Base-by-base conservation (phyloP, 345 rosid species). In the Salix exigua region DNA sequence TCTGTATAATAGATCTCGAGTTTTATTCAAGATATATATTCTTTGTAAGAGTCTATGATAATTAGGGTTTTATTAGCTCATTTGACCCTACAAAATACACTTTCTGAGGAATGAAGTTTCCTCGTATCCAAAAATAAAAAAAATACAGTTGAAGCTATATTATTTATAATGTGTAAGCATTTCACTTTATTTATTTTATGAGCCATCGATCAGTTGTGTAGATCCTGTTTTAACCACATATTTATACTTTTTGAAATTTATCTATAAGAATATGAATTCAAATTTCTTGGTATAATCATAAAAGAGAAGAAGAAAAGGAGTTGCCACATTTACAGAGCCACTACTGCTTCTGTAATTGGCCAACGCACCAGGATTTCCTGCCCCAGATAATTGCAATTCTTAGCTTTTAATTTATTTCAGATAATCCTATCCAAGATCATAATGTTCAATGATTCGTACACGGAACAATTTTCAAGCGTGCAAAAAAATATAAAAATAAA, bases 31-130 rank as follows among this genome's bases (percentile, higher is more conserved):
- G 1, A 35, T 1, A 35, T 35, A 5, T 0, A 5, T 0, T 33
- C 0, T 0, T 0, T 33, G 0, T 5, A 33, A 33, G 37, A 33
- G 1, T 33, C 7, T 33, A 5, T 5, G 0, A 33, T 0, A 33
- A 0, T 5, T 33, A 33, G 6, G 5, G 6, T 33, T 33, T 1
- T 33, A 33, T 33, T 33, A 6, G 7, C 5, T 35, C 37, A 35
- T 35, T 7, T 35, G 7, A 35, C 1, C 0, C 7, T 5, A 0
- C 0, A 35, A 35, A 5, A 0, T 5, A 0, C 1, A 33, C 5
- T 35, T 35, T 35, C 1, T 35, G 0, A 35, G 1, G 0, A 35
- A 35, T 35, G 1, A 1, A 35, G 7, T 35, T 0, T 35, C 7
- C 1, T 35, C 7, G 0, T 1, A 33, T 5, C 6, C 1, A 5